These are phyloP conservation scores for Suhomyces ambrosiae DNA, from an alignment of 1,139 yeast genomes.

Conservation along the genomic window DNA sequence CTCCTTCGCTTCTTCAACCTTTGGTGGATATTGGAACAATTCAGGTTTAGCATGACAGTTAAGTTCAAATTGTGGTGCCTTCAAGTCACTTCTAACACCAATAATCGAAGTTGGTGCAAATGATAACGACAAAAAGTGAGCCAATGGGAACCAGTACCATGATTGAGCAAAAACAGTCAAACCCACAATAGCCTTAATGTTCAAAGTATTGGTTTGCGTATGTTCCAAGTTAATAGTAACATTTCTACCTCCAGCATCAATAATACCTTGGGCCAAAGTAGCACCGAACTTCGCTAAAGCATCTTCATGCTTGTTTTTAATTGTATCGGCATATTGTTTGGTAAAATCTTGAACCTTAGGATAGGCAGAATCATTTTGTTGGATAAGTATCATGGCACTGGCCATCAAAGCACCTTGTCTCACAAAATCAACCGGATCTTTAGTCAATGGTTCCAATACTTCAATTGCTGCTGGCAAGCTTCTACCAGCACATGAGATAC, in stretches of 20 bases:
- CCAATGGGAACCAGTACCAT: conserved; percentile 99
- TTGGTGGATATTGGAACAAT: conserved; percentile 87
- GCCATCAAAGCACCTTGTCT: conserved; percentile 98
- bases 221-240: conserved; percentile 93
- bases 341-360: conserved; percentile 81
- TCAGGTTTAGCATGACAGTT: conserved; percentile 82
- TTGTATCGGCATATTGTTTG: conserved; percentile 71
- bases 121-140: conserved; percentile 89
- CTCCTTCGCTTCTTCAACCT: conserved; percentile 74
- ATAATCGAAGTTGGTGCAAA: conserved; percentile 90
- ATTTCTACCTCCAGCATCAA: conserved; percentile 98
- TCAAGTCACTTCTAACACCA: conserved; percentile 84
- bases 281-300: conserved; percentile 98
- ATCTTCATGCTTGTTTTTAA: conserved; percentile 89
- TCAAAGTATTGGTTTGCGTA: conserved; percentile 86
- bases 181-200: conserved; percentile 90
- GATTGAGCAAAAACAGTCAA: conserved; percentile 86
- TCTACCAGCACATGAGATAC: conserved; percentile 96
- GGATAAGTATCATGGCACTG: conserved; percentile 86
- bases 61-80: conserved; percentile 81
- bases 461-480: conserved; percentile 87
- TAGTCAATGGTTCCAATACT: conserved; percentile 87
- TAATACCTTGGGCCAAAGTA: conserved; percentile 93
- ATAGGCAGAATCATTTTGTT: conserved; percentile 83
- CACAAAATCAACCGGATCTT: conserved; percentile 95